Evolutionary conservation across 2,329 filamentous ascomycete species (phyloP).

Genomic region (Monilinia fructigena): DNA sequence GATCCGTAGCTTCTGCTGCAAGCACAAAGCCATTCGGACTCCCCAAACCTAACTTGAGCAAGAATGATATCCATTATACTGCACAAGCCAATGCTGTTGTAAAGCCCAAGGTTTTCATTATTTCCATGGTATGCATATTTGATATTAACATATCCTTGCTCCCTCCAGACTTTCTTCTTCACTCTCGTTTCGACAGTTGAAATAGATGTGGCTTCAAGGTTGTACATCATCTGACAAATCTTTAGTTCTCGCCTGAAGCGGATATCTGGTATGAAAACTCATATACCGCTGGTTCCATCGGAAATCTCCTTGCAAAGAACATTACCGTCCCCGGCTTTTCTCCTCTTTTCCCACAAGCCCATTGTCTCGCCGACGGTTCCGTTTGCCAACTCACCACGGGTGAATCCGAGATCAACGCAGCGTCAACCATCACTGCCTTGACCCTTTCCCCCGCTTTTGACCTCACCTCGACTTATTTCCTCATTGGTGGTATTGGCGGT

Average conservation of each 20-base stretch:
- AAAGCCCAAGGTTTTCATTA: slow-evolving; percentile 58
- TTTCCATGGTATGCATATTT: slow-evolving; percentile 55
- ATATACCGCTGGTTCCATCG: slow-evolving; percentile 46
- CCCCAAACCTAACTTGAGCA: not conserved
- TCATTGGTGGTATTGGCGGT: slow-evolving; percentile 72
- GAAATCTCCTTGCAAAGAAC: slow-evolving; percentile 55
- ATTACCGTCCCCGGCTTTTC: slow-evolving; percentile 62
- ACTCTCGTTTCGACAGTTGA: not conserved
- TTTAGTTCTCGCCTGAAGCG: slow-evolving; percentile 61
- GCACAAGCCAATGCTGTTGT: slow-evolving; percentile 7
- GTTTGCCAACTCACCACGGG: slow-evolving; percentile 70
- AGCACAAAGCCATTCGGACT: slow-evolving; percentile 17
- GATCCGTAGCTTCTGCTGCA: slow-evolving; percentile 15
- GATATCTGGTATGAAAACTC: slow-evolving; percentile 59
- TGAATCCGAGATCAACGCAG: slow-evolving; percentile 73
- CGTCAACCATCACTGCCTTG: slow-evolving; percentile 62
- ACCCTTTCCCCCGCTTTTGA: slow-evolving; percentile 62
- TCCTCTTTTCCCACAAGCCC: slow-evolving; percentile 61
- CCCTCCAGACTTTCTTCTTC: not conserved
- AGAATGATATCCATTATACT: slow-evolving; percentile 20
- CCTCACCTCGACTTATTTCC: slow-evolving; percentile 66
- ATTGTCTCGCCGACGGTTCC: slow-evolving; percentile 59
- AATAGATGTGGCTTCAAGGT: not conserved
- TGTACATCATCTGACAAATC: not conserved
- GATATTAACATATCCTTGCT: not conserved